These are phyloP conservation scores for Fusarium sp. DNA, from an alignment of 2,329 filamentous ascomycete species.

Conservation along the genomic window DNA sequence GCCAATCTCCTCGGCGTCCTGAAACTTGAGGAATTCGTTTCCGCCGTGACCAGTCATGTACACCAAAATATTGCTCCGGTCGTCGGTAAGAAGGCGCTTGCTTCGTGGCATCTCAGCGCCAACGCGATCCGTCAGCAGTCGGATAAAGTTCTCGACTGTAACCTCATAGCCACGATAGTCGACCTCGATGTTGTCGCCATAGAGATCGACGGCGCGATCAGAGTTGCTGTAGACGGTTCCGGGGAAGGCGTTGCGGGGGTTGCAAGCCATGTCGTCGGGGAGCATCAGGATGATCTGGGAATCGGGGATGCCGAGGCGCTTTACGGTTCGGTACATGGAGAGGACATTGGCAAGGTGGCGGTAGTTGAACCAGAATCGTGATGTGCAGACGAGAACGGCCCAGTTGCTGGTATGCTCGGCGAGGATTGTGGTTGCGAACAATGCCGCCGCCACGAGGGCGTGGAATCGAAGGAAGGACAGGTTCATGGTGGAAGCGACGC, in stretches of 20 bases:
- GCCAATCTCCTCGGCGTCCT: conserved; percentile 97
- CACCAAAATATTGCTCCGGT: conserved; percentile 94
- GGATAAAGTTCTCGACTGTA: conserved; percentile 98
- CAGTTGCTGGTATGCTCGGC: conserved; percentile 97
- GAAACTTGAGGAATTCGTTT: conserved; percentile 98
- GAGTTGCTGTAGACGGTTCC: conserved; percentile 99
- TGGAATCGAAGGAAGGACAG: conserved; percentile 58
- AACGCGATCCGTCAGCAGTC: conserved; percentile 92
- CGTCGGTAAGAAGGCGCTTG: conserved; percentile 93
- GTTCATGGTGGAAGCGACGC: conserved; percentile 58
- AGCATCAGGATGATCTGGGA: conserved; percentile 99
- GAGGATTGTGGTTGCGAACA: conserved; percentile 60
- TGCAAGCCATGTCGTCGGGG: conserved; percentile 99
- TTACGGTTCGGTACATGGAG: conserved; percentile 97
- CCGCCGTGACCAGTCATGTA: conserved; percentile 99
- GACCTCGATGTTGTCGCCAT: conserved; percentile 98
- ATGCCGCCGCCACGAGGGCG: conserved; percentile 59
- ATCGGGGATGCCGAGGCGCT: conserved; percentile 96
- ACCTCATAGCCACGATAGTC: conserved; percentile 99
- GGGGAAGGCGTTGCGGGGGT: conserved; percentile 96
- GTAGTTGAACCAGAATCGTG: conserved; percentile 99
- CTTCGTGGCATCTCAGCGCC: conserved; percentile 94
- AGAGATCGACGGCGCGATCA: conserved; percentile 93
- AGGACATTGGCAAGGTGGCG: conserved; percentile 97
- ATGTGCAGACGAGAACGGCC: conserved; percentile 98